Evolutionary conservation across 2,329 filamentous ascomycete genomes (phyloP).

Genomic region (Septoria petroselini): DNA sequence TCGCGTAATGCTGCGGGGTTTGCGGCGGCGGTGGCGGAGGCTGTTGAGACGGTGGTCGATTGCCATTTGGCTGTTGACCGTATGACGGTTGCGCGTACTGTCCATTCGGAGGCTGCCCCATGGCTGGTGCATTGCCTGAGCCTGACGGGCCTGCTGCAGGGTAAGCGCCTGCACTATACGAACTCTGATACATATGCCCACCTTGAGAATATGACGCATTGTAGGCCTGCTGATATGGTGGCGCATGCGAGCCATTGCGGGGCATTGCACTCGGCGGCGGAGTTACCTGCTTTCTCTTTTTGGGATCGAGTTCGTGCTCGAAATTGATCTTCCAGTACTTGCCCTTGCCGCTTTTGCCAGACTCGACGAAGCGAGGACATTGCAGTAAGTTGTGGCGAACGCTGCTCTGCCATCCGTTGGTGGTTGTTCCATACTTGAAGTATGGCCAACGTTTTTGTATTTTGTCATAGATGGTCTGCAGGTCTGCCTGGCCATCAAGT

Average conservation of each 20-base stretch:
- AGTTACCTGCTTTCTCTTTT: slow-evolving; percentile 51
- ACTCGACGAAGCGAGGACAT: slow-evolving; percentile 58
- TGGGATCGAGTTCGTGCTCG: slow-evolving; percentile 59
- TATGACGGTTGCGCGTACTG: slow-evolving; percentile 8
- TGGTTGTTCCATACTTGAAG: slow-evolving; percentile 59
- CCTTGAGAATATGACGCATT: slow-evolving; percentile 13
- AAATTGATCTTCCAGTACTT: slow-evolving; percentile 62
- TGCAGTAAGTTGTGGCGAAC: slow-evolving; percentile 63
- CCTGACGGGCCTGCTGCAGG: slow-evolving; percentile 2
- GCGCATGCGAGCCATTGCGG: slow-evolving; percentile 17
- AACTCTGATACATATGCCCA: slow-evolving; percentile 19
- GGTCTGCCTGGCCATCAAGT: slow-evolving; percentile 57
- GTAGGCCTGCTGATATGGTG: slow-evolving; percentile 17
- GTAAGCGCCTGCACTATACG: slow-evolving; percentile 12
- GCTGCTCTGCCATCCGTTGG: slow-evolving; percentile 64
- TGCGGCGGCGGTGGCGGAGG: slow-evolving; percentile 11
- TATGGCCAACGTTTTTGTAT: slow-evolving; percentile 63
- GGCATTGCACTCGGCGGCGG: slow-evolving; percentile 30
- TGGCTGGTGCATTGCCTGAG: neutral
- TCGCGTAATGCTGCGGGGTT: slow-evolving; percentile 25
- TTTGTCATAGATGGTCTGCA: slow-evolving; percentile 64
- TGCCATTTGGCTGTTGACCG: slow-evolving; percentile 12
- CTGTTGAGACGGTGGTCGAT: slow-evolving; percentile 16
- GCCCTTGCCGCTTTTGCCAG: slow-evolving; percentile 59
- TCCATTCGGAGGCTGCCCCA: slow-evolving; percentile 7